These are phyloP conservation scores for Sugiyamaella novakii DNA, from an alignment of 1,139 yeast genomes.

Conservation along the genomic window DNA sequence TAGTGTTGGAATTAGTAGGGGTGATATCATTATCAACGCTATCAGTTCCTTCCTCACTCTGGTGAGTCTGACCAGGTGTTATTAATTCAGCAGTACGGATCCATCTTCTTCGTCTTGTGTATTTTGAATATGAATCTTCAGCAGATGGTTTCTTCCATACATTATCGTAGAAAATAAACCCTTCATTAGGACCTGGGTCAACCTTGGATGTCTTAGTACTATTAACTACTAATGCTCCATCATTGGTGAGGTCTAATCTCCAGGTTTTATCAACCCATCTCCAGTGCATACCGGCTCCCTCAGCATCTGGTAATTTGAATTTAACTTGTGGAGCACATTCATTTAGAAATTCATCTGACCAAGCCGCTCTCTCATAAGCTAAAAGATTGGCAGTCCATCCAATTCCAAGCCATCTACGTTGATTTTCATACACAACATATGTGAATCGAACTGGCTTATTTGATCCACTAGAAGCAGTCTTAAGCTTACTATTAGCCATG, in stretches of 20 bases:
- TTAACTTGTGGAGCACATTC: conserved; percentile 76
- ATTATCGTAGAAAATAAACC: conserved; percentile 85
- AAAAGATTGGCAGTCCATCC: conserved; percentile 95
- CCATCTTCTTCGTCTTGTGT: conserved; percentile 95
- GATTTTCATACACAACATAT: conserved; percentile 92
- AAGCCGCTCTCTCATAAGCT: conserved; percentile 90
- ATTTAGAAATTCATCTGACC: conserved; percentile 95
- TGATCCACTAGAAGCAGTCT: conserved; percentile 41
- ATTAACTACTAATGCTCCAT: conserved; percentile 76
- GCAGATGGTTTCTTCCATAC: conserved; percentile 92
- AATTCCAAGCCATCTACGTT: conserved; percentile 95
- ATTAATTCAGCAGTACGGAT: conserved; percentile 89
- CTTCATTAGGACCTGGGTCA: conserved; percentile 78
- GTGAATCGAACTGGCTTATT: conserved; percentile 77
- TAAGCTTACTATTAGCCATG: conserved; percentile 27
- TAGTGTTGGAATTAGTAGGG: conserved; percentile 7
- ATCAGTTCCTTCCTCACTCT: not conserved
- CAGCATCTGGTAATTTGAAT: conserved; percentile 79
- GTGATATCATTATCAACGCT: not conserved
- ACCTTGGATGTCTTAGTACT: conserved; percentile 66
- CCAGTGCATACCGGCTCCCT: conserved; percentile 76
- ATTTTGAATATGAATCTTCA: conserved; percentile 85
- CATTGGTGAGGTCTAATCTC: conserved; percentile 87
- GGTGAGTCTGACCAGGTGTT: conserved; percentile 26
- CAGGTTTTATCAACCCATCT: conserved; percentile 93